Evolutionary conservation across 257 asterid species (phyloP).

Genomic region (Asclepias syriaca): DNA sequence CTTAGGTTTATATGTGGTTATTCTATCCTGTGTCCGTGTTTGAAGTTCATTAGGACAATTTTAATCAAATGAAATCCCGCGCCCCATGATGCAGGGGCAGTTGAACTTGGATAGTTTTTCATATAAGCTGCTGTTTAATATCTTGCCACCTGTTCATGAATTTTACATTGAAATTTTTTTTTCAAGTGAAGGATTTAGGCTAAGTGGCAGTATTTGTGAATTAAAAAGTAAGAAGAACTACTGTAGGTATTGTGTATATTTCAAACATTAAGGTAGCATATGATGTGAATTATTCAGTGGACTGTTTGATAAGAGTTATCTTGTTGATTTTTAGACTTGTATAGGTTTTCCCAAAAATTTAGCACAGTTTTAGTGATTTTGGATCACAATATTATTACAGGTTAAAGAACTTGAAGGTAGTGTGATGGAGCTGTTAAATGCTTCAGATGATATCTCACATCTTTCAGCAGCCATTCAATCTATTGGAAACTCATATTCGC

Average conservation of each 20-base stretch:
- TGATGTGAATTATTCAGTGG: neutral
- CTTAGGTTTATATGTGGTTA: neutral
- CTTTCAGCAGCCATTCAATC: conserved; percentile 62
- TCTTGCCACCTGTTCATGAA: neutral
- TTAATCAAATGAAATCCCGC: neutral
- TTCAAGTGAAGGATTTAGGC: neutral
- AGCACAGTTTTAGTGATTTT: neutral
- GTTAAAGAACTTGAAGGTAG: conserved; percentile 79
- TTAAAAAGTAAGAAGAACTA: neutral
- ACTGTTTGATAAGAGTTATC: neutral
- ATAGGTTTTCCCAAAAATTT: neutral
- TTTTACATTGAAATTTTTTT: neutral
- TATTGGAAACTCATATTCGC: conserved; percentile 52
- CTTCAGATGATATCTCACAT: conserved; percentile 62
- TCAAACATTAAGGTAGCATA: neutral
- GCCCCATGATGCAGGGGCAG: neutral
- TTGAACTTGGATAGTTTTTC: neutral
- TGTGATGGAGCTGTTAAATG: conserved; percentile 47
- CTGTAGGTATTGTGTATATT: neutral
- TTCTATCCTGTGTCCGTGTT: neutral
- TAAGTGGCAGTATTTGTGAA: neutral
- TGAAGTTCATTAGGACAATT: neutral
- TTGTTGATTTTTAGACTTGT: neutral
- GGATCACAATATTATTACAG: conserved; percentile 32
- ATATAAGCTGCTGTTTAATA: neutral